These are phyloP conservation scores for rapeseed (Brassica napus) DNA, from an alignment of 345 rosid species.

Conservation along the genomic window Da-Ae NC_063446.1:42669501-42670000, in stretches of 20 bases:
- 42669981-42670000: neutral
- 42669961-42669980: neutral
- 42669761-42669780: constrained; percentile 39
- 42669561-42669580: constrained; percentile 65
- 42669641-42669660: constrained; percentile 55
- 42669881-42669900: constrained; percentile 43
- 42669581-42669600: constrained; percentile 51
- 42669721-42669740: constrained; percentile 33
- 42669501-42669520: constrained; percentile 53
- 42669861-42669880: neutral
- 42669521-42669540: constrained; percentile 77
- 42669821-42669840: constrained; percentile 48
- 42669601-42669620: constrained; percentile 58
- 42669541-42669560: constrained; percentile 66
- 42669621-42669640: constrained; percentile 64
- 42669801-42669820: constrained; percentile 44
- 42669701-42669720: neutral
- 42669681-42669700: constrained; percentile 36
- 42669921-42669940: constrained; percentile 54
- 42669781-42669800: constrained; percentile 57
- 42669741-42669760: constrained; percentile 48
- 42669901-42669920: constrained; percentile 50
- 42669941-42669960: constrained; percentile 26
- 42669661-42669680: constrained; percentile 65
- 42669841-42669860: constrained; percentile 54